Conservation (phyloP, 345 rosid species). For the Pseudoturritis turrita region DNA sequence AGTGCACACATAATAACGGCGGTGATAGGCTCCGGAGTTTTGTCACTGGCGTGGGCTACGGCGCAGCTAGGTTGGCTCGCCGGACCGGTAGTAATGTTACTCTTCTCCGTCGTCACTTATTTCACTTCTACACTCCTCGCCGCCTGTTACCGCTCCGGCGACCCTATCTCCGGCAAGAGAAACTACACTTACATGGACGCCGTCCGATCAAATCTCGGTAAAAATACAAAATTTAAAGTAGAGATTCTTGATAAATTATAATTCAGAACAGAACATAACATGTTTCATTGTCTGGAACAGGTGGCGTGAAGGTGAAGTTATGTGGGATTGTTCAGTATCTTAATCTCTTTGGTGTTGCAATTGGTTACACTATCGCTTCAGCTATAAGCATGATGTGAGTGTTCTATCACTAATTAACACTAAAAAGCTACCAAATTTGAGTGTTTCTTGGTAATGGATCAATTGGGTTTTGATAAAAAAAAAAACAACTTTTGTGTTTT, state of each 20-base stretch:
- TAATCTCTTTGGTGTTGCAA: conserved; percentile 36
- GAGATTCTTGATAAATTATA: background rate
- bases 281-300: conserved; percentile 1
- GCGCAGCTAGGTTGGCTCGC: conserved; percentile 63
- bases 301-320: conserved; percentile 32
- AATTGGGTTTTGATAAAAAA: background rate
- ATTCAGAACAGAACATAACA: background rate
- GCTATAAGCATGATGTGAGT: conserved; percentile 47
- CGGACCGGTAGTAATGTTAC: conserved; percentile 39
- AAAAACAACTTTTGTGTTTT: background rate
- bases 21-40: conserved; percentile 58
- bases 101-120: conserved; percentile 43
- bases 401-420: background rate
- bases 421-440: background rate
- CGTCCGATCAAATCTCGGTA: conserved; percentile 42
- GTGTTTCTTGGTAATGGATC: background rate
- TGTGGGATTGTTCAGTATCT: conserved; percentile 41
- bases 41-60: conserved; percentile 55
- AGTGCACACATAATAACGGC: conserved; percentile 59
- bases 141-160: conserved; percentile 41
- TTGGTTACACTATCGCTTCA: conserved; percentile 54
- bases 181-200: conserved; percentile 44
- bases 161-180: conserved; percentile 40
- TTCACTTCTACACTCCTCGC: conserved; percentile 38
- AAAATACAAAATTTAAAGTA: background rate